Conservation (phyloP, 2,329 filamentous ascomycete species). For the Cladosporium velox region DNA sequence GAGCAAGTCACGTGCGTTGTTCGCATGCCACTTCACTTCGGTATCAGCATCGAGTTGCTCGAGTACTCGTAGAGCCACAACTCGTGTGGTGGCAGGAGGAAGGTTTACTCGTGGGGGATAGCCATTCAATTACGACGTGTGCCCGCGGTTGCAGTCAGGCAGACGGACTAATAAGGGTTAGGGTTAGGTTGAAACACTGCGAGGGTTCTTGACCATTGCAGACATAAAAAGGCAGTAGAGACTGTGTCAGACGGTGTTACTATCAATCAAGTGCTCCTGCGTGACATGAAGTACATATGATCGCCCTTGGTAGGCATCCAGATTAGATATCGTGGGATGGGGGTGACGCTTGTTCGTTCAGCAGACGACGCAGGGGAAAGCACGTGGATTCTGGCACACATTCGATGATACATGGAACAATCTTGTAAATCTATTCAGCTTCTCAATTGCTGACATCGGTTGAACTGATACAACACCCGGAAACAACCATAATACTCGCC, state of each 20-base stretch:
- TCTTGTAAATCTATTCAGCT: neutral
- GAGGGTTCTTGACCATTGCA: too few relatives aligned
- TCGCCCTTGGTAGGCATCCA: too few relatives aligned
- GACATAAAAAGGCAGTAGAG: too few relatives aligned
- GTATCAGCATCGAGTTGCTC: neutral
- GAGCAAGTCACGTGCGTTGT: neutral
- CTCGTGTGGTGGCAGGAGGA: neutral
- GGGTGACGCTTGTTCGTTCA: too few relatives aligned
- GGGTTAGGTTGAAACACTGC: neutral
- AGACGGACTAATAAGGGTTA: neutral
- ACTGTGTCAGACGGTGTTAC: too few relatives aligned
- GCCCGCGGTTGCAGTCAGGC: too few relatives aligned
- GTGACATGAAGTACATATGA: too few relatives aligned
- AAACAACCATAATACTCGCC: neutral
- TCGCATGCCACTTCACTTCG: neutral
- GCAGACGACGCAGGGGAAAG: too few relatives aligned
- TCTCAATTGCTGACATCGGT: neutral
- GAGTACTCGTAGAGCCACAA: neutral
- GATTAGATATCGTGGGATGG: too few relatives aligned
- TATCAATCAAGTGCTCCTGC: too few relatives aligned
- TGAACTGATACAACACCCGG: neutral
- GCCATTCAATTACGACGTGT: neutral
- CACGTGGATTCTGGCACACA: too few relatives aligned
- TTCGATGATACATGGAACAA: too few relatives aligned
- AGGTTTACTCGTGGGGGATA: neutral